Evolutionary conservation across 1,284 basidiomycete species (phyloP).

Genomic region (Sanghuangporus sanghuang): DNA sequence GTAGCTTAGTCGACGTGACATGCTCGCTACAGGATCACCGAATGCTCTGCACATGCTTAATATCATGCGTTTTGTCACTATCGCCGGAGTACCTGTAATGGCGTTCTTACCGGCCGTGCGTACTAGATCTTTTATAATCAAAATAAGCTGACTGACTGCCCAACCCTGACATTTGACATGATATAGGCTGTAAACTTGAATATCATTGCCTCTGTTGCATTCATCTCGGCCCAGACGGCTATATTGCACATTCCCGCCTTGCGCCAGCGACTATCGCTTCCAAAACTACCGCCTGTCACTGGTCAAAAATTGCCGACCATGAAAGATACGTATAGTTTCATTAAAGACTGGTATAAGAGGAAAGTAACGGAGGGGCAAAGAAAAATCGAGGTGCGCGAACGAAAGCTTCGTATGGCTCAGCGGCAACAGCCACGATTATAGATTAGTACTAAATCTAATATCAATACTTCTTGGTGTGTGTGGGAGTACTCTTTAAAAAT

Average conservation of each 20-base stretch:
- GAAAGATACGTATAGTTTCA: constrained; percentile 26
- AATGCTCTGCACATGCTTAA: constrained; percentile 71
- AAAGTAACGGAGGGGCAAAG: constrained; percentile 23
- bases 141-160: background rate
- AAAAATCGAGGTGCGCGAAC: constrained; percentile 1
- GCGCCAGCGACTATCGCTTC: constrained; percentile 44
- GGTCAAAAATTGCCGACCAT: constrained; percentile 24
- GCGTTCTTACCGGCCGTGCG: constrained; percentile 38
- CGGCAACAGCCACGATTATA: background rate
- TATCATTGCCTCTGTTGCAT: constrained; percentile 43
- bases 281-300: constrained; percentile 31
- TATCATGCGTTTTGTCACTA: constrained; percentile 56
- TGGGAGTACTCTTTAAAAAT: background rate
- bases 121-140: constrained; percentile 2
- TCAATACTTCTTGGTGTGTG: background rate
- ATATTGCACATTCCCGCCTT: constrained; percentile 42
- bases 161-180: background rate
- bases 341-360: constrained; percentile 27
- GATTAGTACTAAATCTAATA: background rate
- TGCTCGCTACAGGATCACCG: constrained; percentile 47
- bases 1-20: constrained; percentile 54
- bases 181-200: constrained; percentile 59
- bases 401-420: constrained; percentile 11
- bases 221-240: constrained; percentile 42
- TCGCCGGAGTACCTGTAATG: constrained; percentile 60